Evolutionary conservation across 2,329 filamentous ascomycete genomes (phyloP).

Genomic region (Monilinia vaccinii-corymbosi): DNA sequence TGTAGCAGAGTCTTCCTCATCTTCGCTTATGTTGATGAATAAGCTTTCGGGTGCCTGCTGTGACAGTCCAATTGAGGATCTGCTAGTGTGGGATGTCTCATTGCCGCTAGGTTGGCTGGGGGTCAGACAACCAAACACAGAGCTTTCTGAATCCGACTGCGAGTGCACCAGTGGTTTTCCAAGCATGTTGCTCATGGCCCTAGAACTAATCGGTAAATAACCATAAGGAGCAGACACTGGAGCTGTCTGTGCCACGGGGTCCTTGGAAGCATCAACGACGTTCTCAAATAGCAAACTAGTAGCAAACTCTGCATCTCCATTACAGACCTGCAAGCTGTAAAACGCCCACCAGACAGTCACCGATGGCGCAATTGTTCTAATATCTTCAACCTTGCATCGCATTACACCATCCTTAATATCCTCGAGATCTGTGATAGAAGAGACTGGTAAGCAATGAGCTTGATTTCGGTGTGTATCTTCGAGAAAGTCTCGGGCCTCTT

Average conservation of each 20-base stretch:
- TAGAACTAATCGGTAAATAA: background rate
- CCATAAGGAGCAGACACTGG: background rate
- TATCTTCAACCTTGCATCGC: background rate
- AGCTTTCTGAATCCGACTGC: background rate
- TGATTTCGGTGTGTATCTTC: background rate
- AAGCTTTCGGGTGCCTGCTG: no score
- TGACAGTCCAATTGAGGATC: background rate
- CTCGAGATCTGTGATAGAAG: background rate
- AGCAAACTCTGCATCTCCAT: background rate
- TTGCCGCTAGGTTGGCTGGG: background rate
- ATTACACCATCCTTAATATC: background rate
- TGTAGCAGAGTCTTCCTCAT: background rate
- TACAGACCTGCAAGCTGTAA: slow-evolving; percentile 1
- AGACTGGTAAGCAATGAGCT: background rate
- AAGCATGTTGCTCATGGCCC: background rate
- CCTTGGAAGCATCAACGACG: background rate
- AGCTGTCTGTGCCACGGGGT: background rate
- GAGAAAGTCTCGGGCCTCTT: background rate
- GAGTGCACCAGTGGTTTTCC: background rate
- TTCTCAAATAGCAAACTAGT: background rate
- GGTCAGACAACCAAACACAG: background rate
- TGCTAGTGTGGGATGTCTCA: background rate
- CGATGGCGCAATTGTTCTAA: background rate
- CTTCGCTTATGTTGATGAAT: background rate
- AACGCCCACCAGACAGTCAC: background rate